These are phyloP conservation scores for Multifurca ochricompacta DNA, from an alignment of 768 basidiomycete species.

Conservation along the genomic window DNA sequence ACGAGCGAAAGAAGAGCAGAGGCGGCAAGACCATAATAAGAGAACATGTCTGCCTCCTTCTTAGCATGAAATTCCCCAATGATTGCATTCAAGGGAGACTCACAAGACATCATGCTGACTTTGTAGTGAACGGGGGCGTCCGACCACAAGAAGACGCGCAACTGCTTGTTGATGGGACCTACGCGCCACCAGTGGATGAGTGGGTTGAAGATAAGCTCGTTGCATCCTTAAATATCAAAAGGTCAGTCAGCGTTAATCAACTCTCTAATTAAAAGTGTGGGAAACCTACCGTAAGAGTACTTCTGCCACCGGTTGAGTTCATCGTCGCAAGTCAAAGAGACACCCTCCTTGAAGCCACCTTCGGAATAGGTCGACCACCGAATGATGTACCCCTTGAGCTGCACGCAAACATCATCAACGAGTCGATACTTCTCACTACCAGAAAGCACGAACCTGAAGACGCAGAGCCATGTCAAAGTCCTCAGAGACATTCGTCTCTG, in stretches of 20 bases:
- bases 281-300: conserved; percentile 59
- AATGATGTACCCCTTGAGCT: conserved; percentile 60
- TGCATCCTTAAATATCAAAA: conserved; percentile 43
- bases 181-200: conserved; percentile 65
- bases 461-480: conserved; percentile 78
- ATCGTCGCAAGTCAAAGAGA: conserved; percentile 82
- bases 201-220: conserved; percentile 82
- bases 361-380: conserved; percentile 83
- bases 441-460: conserved; percentile 32
- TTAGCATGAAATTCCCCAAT: not conserved
- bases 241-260: not conserved
- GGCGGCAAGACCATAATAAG: conserved; percentile 56
- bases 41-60: conserved; percentile 33
- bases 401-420: not conserved
- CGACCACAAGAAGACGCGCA: conserved; percentile 72
- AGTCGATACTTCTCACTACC: too few species aligned
- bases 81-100: conserved; percentile 25
- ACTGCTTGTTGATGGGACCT: conserved; percentile 79
- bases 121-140: conserved; percentile 76
- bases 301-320: conserved; percentile 93
- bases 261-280: not conserved
- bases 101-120: conserved; percentile 68
- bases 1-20: conserved; percentile 53
- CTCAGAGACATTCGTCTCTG: conserved; percentile 73
- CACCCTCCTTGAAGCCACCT: conserved; percentile 86